These are phyloP conservation scores for Linnemannia exigua DNA, from an alignment of 192 early-diverging fungal species.

Conservation along the genomic window DNA sequence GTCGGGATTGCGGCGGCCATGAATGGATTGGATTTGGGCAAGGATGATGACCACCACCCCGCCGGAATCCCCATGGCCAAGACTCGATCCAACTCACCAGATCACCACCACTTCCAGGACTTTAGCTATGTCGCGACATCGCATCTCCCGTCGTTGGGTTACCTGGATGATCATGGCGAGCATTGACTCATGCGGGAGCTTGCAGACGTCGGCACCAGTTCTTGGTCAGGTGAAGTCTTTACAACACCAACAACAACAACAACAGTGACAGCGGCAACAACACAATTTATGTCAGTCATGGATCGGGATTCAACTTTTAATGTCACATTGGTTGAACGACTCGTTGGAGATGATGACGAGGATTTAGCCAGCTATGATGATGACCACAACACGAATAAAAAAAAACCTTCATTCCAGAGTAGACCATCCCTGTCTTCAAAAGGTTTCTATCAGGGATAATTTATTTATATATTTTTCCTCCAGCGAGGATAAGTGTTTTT, in stretches of 20 bases:
- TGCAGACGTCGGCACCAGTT: neutral
- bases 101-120: slow-evolving; percentile 55
- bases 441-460: neutral
- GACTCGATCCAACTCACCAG: slow-evolving; percentile 54
- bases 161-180: slow-evolving; percentile 26
- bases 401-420: neutral
- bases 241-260: neutral
- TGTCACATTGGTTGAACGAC: too few relatives aligned
- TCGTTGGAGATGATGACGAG: neutral
- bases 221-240: neutral
- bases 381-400: neutral
- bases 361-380: neutral
- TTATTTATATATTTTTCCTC: too few relatives aligned
- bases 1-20: neutral
- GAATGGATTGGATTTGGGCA: neutral
- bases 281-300: neutral
- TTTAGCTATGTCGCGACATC: slow-evolving; percentile 53
- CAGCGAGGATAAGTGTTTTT: neutral
- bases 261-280: too few relatives aligned
- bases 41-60: slow-evolving; percentile 22
- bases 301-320: neutral
- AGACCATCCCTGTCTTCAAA: neutral
- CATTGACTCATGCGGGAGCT: slow-evolving; percentile 41
- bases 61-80: slow-evolving; percentile 54
- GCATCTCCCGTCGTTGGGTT: slow-evolving; percentile 32